Base-by-base conservation (phyloP, 2,329 filamentous ascomycete species). In the Aspergillus luchuensis region DNA sequence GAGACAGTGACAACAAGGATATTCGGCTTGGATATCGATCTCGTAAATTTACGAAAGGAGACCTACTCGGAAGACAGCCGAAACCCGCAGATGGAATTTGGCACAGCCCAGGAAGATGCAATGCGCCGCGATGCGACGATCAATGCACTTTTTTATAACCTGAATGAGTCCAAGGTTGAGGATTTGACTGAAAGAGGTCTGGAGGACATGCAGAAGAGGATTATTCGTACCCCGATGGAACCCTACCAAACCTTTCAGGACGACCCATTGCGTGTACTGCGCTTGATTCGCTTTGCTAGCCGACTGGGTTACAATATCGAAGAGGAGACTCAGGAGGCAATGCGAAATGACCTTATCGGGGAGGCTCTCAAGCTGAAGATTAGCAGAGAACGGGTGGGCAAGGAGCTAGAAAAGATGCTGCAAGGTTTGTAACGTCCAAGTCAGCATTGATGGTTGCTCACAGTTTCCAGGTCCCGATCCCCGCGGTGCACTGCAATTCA, bases 61-160 rank as follows among this genome's bases (percentile, higher is more conserved):
- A 93, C 89, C 0, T 98, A 98, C 69, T 85, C 88, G 0, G 89
- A 91, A n/a, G 87, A 95, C 61, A 96, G 91, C 71, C 87, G 95
- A 38, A 97, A 96, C 69, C 94, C 94, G 1, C 84, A 91, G 68
- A 90, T 98, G 84, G 92, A 97, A 73, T 97, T 97, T 75, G 95
- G 94, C 5, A 97, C 92, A 0, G 89, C 94, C 0, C 85, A 91
- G 72, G 92, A 99, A 75, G 94, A 99, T 76, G 94, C 94, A 2
- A 74, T 92, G 66, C 88, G 94, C 21, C 87, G 94, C 51, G 94
- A 99, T 80, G 93, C 94, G 21, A 97, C 92, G 0, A 88, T 98
- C 63, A 99, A 99, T 74, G 92, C 95, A 23, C 85, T 99, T 64
- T 98, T 98, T 78, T 98, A 95, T 81, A 98, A 98, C 69, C 80